Conservation (phyloP, 441 rosid species). For the Capsella rubella region DNA sequence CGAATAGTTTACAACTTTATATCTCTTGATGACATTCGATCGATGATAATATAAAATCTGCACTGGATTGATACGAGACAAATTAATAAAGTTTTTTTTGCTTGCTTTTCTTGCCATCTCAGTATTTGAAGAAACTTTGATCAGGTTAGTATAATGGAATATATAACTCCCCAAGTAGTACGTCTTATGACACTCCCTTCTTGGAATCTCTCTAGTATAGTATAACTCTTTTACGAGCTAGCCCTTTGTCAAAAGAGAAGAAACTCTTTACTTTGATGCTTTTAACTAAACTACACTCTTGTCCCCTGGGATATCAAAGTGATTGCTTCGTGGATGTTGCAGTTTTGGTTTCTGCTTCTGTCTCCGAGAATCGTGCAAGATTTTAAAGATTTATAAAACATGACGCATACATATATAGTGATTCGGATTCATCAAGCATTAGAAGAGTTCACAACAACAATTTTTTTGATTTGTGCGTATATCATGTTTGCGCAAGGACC, state of each 20-base stretch:
- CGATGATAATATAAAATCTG: not conserved
- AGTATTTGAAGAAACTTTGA: not conserved
- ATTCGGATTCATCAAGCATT: not conserved
- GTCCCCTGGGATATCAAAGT: not conserved
- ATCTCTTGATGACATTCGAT: conserved; percentile 38
- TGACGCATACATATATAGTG: not conserved
- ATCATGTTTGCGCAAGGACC: no score
- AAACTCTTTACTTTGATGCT: not conserved
- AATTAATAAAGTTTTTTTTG: not conserved
- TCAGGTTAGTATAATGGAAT: not conserved
- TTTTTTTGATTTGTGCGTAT: not conserved
- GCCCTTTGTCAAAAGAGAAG: no score
- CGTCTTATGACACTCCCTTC: not conserved
- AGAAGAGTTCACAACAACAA: not conserved
- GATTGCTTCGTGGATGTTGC: not conserved
- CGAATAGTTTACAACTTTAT: conserved; percentile 24
- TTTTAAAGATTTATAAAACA: not conserved
- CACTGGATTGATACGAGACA: conserved; percentile 16
- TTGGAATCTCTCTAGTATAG: not conserved
- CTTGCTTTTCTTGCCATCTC: not conserved
- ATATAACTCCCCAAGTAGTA: not conserved
- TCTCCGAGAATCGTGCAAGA: not conserved
- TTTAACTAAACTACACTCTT: not conserved
- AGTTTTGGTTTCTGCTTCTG: not conserved
- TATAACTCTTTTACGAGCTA: not conserved